Evolutionary conservation across 2,329 filamentous ascomycete species (phyloP).

Genomic region (Beauveria rudraprayagi): DNA sequence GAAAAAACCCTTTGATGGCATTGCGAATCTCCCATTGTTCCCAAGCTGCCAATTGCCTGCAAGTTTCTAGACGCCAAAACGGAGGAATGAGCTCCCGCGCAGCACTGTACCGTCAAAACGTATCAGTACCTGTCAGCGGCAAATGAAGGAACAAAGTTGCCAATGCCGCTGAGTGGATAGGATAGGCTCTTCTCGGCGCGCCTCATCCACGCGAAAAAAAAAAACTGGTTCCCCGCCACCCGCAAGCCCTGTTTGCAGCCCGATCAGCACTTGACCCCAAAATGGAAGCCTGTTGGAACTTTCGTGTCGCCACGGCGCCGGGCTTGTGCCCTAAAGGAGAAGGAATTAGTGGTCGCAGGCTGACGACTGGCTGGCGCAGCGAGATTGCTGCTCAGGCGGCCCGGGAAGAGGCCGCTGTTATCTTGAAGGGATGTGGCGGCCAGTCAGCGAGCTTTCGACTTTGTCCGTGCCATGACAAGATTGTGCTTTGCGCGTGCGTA

Average conservation of each 20-base stretch:
- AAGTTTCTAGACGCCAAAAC: too few relatives aligned
- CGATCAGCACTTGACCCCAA: conserved; percentile 10
- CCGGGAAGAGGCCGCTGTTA: neutral
- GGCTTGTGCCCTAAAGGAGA: conserved; percentile 10
- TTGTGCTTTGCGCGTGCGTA: neutral
- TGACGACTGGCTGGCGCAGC: neutral
- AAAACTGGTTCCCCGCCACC: conserved; percentile 5
- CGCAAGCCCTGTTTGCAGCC: conserved; percentile 1
- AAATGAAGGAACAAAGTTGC: neutral
- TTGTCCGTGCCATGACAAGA: neutral
- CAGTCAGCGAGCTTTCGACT: neutral
- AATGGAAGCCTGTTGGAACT: conserved; percentile 7
- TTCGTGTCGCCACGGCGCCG: conserved; percentile 6
- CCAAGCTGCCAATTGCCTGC: neutral
- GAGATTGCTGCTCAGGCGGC: neutral
- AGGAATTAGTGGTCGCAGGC: neutral
- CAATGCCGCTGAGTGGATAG: conserved; percentile 1
- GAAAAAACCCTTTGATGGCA: too few relatives aligned
- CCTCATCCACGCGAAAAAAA: neutral
- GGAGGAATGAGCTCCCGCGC: neutral
- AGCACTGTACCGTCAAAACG: neutral
- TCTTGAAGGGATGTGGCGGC: neutral
- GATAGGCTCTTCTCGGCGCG: neutral
- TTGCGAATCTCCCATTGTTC: neutral
- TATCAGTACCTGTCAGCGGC: neutral